Conservation (phyloP, 2,329 filamentous ascomycete genomes). For the Exserohilum rostratum region DNA sequence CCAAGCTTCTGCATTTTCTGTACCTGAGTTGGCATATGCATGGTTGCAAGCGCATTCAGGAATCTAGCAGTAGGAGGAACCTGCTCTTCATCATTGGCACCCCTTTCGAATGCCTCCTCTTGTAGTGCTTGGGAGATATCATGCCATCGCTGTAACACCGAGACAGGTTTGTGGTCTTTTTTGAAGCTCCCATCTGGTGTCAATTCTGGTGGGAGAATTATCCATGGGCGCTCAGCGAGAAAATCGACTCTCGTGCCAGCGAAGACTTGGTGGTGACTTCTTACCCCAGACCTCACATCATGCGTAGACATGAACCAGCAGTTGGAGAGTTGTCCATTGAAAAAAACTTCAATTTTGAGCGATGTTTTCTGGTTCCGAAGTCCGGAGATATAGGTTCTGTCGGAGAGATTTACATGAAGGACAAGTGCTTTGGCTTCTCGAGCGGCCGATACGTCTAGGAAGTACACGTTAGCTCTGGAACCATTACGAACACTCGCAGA, state of each 20-base stretch:
- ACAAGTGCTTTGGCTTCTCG: slow-evolving; percentile 29
- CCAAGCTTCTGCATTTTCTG: slow-evolving; percentile 37
- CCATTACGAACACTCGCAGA: background rate
- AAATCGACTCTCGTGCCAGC: slow-evolving; percentile 48
- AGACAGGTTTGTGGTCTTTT: slow-evolving; percentile 7
- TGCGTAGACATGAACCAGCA: slow-evolving; percentile 35
- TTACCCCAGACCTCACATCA: slow-evolving; percentile 24
- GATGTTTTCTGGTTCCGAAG: slow-evolving; percentile 35
- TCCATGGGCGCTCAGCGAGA: slow-evolving; percentile 54
- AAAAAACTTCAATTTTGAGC: slow-evolving; percentile 56
- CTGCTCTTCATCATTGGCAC: slow-evolving; percentile 40
- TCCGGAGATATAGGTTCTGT: slow-evolving; percentile 38
- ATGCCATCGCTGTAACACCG: slow-evolving; percentile 42
- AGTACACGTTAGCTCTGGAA: background rate
- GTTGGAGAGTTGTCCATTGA: slow-evolving; percentile 54
- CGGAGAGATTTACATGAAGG: slow-evolving; percentile 40
- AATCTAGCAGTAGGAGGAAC: slow-evolving; percentile 47
- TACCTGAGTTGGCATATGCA: slow-evolving; percentile 47
- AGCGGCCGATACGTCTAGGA: background rate
- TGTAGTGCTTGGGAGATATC: slow-evolving; percentile 38
- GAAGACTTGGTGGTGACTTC: slow-evolving; percentile 40
- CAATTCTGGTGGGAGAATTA: slow-evolving; percentile 42
- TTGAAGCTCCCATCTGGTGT: slow-evolving; percentile 28
- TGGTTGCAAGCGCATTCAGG: slow-evolving; percentile 45
- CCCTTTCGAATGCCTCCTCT: slow-evolving; percentile 44